Percentiles rank a stretch among this genome's conserved stretches.
phyloP scores from a whole-genome alignment of 306 rosid species.

The Acacia crassicarpa region DNA sequence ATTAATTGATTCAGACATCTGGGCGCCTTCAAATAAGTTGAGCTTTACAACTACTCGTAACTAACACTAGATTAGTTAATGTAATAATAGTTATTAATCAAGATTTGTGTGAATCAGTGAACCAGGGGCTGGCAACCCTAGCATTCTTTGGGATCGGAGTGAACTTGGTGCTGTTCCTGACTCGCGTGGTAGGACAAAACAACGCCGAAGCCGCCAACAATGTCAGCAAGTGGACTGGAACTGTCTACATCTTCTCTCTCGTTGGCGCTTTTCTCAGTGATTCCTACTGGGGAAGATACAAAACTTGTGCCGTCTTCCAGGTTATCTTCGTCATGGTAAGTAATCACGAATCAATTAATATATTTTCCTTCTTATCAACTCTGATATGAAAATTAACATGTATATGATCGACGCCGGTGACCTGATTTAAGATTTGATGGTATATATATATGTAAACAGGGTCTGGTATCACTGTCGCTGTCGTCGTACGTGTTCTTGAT shows the following conservation, averaged over 20 bases:
- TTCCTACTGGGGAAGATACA: slow-evolving; percentile 95
- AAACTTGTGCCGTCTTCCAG: slow-evolving; percentile 86
- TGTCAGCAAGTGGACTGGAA: slow-evolving; percentile 97
- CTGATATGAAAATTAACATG: no score
- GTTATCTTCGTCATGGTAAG: slow-evolving; percentile 84
- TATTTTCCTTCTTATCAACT: no score
- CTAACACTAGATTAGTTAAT: no score
- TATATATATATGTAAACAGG: slow-evolving; percentile 47
- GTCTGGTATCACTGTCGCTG: slow-evolving; percentile 66
- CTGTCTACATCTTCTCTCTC: slow-evolving; percentile 91
- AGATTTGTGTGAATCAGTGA: slow-evolving; percentile 56
- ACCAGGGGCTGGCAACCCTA: slow-evolving; percentile 88
- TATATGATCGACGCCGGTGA: no score
- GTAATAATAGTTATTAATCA: not conserved
- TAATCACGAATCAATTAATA: not conserved
- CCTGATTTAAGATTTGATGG: not conserved
- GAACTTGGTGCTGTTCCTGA: slow-evolving; percentile 86
- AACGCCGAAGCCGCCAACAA: slow-evolving; percentile 90
- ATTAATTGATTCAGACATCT: no score
- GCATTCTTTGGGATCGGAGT: slow-evolving; percentile 96
- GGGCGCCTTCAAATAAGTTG: not conserved
- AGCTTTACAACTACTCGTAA: not conserved
- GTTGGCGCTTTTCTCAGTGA: slow-evolving; percentile 98
- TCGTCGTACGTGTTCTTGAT: slow-evolving; percentile 80
- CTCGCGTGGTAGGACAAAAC: slow-evolving; percentile 77